phyloP scores from a whole-genome alignment of 148 eudicot species.

The Mesembryanthemum crystallinum region DNA sequence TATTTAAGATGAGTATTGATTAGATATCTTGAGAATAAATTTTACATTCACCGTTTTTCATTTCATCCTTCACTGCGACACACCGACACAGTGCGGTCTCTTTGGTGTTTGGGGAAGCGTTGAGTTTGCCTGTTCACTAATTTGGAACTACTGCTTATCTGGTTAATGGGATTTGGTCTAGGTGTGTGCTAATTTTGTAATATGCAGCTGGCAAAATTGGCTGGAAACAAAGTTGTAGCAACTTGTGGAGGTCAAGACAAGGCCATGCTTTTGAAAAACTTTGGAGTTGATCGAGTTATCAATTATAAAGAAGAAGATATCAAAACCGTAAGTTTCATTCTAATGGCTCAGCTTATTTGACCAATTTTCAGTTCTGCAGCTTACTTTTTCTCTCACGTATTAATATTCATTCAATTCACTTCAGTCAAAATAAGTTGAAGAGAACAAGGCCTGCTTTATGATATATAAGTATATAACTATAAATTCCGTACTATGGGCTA shows the following conservation, averaged over 20 bases:
- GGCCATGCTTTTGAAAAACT: conserved; percentile 60
- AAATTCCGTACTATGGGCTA: neutral
- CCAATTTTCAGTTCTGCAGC: too few relatives aligned
- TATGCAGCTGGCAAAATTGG: conserved; percentile 86
- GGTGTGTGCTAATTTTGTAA: conserved; percentile 13
- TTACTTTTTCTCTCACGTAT: too few relatives aligned
- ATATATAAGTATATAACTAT: neutral
- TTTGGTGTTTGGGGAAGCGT: too few relatives aligned
- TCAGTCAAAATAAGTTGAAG: too few relatives aligned
- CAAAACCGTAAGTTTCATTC: conserved; percentile 52
- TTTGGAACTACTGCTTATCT: too few relatives aligned
- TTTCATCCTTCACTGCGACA: too few relatives aligned
- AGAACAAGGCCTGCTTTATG: neutral
- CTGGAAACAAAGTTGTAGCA: conserved; percentile 92
- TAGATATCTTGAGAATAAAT: neutral
- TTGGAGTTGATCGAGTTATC: conserved; percentile 94
- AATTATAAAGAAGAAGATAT: conserved; percentile 79
- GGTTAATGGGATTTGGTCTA: too few relatives aligned
- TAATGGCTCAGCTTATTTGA: too few relatives aligned
- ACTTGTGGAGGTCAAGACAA: conserved; percentile 94
- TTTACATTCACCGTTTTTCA: neutral
- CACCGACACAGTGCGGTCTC: neutral
- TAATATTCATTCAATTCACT: too few relatives aligned
- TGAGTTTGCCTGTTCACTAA: too few relatives aligned
- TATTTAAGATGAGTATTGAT: neutral